Evolutionary conservation across 1,284 basidiomycete species (phyloP).

Genomic region (Grifola frondosa): DNA sequence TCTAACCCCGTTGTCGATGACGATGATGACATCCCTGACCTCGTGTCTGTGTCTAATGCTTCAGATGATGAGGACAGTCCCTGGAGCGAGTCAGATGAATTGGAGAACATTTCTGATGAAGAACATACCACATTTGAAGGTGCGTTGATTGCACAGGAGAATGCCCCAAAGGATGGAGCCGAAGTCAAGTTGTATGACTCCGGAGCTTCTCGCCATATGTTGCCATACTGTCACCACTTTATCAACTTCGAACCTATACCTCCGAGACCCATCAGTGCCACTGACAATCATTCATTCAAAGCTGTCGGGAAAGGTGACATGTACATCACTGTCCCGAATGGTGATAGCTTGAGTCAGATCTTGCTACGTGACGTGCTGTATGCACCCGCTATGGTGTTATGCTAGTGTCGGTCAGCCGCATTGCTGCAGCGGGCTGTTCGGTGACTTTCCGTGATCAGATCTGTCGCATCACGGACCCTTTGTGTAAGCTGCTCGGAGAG

Average conservation of each 20-base stretch:
- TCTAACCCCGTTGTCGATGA: neutral
- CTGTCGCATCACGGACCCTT: slow-evolving; percentile 27
- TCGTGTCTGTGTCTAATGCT: too few relatives aligned
- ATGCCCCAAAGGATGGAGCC: neutral
- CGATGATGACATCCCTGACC: slow-evolving; percentile 3
- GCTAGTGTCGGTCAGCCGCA: slow-evolving; percentile 34
- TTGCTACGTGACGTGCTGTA: slow-evolving; percentile 36
- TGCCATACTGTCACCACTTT: slow-evolving; percentile 37
- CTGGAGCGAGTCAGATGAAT: too few relatives aligned
- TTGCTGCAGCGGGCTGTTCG: slow-evolving; percentile 33
- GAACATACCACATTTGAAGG: neutral
- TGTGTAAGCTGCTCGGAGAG: neutral
- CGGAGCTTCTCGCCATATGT: slow-evolving; percentile 40
- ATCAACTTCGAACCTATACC: slow-evolving; percentile 27
- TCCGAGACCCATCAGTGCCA: slow-evolving; percentile 30
- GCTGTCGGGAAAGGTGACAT: slow-evolving; percentile 37
- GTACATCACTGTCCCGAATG: slow-evolving; percentile 37
- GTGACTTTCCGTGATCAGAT: slow-evolving; percentile 28
- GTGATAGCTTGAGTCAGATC: slow-evolving; percentile 25
- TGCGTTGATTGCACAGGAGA: slow-evolving; percentile 3
- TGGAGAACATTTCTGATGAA: slow-evolving; percentile 1
- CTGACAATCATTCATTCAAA: slow-evolving; percentile 37
- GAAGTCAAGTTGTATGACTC: slow-evolving; percentile 35
- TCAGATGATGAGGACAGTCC: too few relatives aligned
- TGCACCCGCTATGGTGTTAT: slow-evolving; percentile 35